Percentiles rank a stretch among this genome's conserved stretches.
Conservation (phyloP, 352 stramenopile genomes). For the Globisporangium perplexum region DNA sequence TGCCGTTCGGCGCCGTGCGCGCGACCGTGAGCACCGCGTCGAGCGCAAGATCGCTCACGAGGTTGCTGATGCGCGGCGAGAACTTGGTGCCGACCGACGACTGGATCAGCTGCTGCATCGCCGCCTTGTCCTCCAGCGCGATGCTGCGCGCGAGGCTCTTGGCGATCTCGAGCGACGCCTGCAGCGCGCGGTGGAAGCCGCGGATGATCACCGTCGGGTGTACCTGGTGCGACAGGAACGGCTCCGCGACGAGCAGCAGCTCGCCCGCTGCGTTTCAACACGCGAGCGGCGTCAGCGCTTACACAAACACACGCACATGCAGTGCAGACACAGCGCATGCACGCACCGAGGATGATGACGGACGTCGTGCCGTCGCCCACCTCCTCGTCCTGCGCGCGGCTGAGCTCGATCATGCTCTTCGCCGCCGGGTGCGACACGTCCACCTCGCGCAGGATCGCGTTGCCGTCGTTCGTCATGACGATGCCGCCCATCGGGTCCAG, state of each 20-base stretch:
- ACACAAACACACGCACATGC: not conserved
- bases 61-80: conserved; percentile 94
- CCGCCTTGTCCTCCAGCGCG: conserved; percentile 93
- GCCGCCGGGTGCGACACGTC: conserved; percentile 97
- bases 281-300: no score
- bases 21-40: conserved; percentile 95
- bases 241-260: conserved; percentile 96
- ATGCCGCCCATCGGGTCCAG: conserved; percentile 99
- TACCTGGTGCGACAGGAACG: conserved; percentile 95
- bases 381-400: conserved; percentile 98
- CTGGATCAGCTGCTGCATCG: conserved; percentile 96
- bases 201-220: conserved; percentile 98
- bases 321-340: not conserved
- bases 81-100: conserved; percentile 99
- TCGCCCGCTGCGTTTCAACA: conserved; percentile 94
- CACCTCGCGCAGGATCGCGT: conserved; percentile 98
- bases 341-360: conserved; percentile 96
- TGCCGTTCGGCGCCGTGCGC: conserved; percentile 73
- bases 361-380: conserved; percentile 99
- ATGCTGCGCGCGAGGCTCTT: conserved; percentile 92
- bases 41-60: conserved; percentile 97
- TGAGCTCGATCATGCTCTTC: conserved; percentile 99
- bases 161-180: conserved; percentile 89
- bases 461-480: conserved; percentile 99
- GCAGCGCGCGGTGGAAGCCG: conserved; percentile 89